Evolutionary conservation across 192 early-diverging fungal species (phyloP).

Genomic region (Podila minutissima): DNA sequence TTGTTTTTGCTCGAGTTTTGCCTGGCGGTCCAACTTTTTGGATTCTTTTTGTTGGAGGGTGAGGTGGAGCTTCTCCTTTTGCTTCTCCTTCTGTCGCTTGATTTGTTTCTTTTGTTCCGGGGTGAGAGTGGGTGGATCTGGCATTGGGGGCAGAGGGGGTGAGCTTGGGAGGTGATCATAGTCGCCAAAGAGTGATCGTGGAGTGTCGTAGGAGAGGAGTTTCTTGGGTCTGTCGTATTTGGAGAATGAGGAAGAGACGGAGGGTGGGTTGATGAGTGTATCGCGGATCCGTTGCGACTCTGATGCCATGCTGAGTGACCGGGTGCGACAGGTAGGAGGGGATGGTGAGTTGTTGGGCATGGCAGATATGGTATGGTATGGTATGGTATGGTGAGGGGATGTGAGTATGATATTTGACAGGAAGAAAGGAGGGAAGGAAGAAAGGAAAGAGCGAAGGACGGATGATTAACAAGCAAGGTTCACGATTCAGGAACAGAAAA

Average conservation of each 20-base stretch:
- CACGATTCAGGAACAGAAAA: slow-evolving; percentile 3
- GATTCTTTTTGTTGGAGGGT: slow-evolving; percentile 6
- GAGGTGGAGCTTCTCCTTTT: slow-evolving; percentile 6
- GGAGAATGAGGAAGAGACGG: not conserved
- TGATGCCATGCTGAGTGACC: slow-evolving; percentile 31
- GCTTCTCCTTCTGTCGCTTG: not conserved
- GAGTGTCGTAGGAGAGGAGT: not conserved
- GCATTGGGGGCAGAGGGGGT: slow-evolving; percentile 10
- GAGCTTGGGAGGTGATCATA: slow-evolving; percentile 22
- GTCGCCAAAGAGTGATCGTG: not conserved
- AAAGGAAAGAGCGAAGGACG: not conserved
- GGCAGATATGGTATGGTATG: not conserved
- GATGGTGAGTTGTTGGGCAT: not conserved
- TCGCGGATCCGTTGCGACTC: slow-evolving; percentile 12
- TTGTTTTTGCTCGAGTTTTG: slow-evolving; percentile 32
- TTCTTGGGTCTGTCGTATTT: not conserved
- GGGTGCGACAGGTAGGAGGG: slow-evolving; percentile 13
- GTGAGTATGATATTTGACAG: not conserved
- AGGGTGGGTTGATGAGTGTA: not conserved
- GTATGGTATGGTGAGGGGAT: not conserved
- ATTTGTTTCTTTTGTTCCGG: not conserved
- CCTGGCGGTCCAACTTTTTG: slow-evolving; percentile 12
- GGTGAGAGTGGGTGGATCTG: not conserved
- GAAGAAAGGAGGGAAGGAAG: too few species aligned
- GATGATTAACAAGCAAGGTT: slow-evolving; percentile 3